Percentiles rank a stretch among this genome's conserved stretches.
These are phyloP conservation scores for Polyporus tsugae DNA, from an alignment of 1,284 basidiomycete genomes.

Conservation along the genomic window DNA sequence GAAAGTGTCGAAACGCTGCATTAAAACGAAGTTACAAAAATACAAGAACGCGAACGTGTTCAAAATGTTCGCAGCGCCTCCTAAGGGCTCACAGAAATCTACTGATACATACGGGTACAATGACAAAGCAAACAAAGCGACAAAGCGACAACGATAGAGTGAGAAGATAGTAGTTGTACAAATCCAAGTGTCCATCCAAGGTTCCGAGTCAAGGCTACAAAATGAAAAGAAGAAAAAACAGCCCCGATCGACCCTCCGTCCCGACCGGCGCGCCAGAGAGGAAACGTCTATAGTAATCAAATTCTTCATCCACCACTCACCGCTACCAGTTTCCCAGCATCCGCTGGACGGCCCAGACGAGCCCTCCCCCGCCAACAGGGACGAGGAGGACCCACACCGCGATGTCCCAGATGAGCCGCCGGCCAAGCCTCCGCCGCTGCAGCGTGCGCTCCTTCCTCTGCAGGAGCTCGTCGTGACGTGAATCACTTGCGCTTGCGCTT, in stretches of 20 bases:
- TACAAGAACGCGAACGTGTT: background rate
- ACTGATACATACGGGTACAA: conserved; percentile 1
- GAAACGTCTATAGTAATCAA: background rate
- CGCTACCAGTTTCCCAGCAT: conserved; percentile 51
- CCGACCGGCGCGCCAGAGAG: conserved; percentile 14
- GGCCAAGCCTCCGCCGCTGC: conserved; percentile 68
- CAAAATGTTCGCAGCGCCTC: background rate
- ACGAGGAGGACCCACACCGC: conserved; percentile 71
- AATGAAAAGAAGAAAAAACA: background rate
- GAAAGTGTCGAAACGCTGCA: background rate
- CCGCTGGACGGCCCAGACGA: conserved; percentile 62
- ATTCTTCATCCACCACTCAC: background rate
- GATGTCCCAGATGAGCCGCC: conserved; percentile 75
- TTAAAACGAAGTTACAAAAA: background rate
- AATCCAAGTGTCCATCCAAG: conserved; percentile 3
- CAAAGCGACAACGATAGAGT: conserved; percentile 3
- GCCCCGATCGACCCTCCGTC: conserved; percentile 10
- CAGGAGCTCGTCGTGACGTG: conserved; percentile 64
- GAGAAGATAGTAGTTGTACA: background rate
- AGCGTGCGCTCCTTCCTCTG: conserved; percentile 78
- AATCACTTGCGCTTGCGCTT: conserved; percentile 35
- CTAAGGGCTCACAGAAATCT: background rate
- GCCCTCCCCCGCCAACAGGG: conserved; percentile 58
- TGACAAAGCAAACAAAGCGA: conserved; percentile 7
- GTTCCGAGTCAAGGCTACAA: conserved; percentile 5